Percentiles rank a stretch among this genome's conserved stretches.
phyloP scores from a whole-genome alignment of 2,329 filamentous ascomycete genomes.

The Rugonectria rugulosa region DNA sequence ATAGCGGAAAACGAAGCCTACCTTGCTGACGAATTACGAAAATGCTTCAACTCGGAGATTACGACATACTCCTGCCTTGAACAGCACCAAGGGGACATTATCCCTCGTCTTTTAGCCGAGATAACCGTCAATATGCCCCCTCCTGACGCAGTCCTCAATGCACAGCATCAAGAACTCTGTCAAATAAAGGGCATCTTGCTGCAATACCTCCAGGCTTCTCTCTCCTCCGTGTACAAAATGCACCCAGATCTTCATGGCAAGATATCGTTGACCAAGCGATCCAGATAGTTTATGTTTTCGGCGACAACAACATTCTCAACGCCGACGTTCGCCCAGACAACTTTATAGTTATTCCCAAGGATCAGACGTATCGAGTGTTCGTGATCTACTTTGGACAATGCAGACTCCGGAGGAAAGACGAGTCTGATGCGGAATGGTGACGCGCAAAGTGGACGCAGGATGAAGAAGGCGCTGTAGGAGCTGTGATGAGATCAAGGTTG shows the following conservation, averaged over 20 bases:
- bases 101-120: constrained; percentile 27
- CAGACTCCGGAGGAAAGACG: constrained; percentile 25
- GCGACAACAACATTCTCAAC: constrained; percentile 37
- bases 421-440: constrained; percentile 33
- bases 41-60: constrained; percentile 24
- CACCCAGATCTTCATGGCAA: constrained; percentile 22
- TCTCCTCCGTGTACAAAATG: constrained; percentile 12
- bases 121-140: constrained; percentile 16
- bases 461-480: constrained; percentile 33
- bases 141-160: not conserved
- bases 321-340: constrained; percentile 33
- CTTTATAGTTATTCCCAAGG: constrained; percentile 27
- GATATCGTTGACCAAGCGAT: constrained; percentile 31
- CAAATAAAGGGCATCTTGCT: constrained; percentile 29
- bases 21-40: constrained; percentile 11
- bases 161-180: constrained; percentile 11
- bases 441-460: constrained; percentile 27
- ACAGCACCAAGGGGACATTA: constrained; percentile 25
- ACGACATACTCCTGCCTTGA: constrained; percentile 26
- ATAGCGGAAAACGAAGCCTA: constrained; percentile 26
- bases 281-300: constrained; percentile 24
- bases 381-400: constrained; percentile 39
- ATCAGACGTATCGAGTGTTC: constrained; percentile 19
- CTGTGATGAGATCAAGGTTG: constrained; percentile 24
- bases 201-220: constrained; percentile 29